Conservation (phyloP, 2,329 filamentous ascomycete genomes). For the Mycosphaerelloides madeirae region DNA sequence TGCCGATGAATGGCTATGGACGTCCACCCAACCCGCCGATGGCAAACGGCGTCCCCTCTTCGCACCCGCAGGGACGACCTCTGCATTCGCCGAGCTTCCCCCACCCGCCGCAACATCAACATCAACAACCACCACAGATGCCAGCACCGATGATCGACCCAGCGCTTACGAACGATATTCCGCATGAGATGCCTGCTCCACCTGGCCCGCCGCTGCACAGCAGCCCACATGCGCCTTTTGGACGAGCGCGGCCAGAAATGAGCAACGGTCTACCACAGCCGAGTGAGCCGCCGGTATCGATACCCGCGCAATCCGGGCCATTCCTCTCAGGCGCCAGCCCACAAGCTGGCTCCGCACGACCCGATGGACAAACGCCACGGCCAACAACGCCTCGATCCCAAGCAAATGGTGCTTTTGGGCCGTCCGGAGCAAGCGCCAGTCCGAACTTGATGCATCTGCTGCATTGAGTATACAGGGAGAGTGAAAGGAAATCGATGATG, state of each 20-base stretch:
- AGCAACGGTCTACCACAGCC: constrained; percentile 12
- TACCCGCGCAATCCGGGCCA: constrained; percentile 8
- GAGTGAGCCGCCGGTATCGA: constrained; percentile 10
- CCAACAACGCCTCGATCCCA: constrained; percentile 26
- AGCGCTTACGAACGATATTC: not conserved
- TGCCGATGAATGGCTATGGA: constrained; percentile 2
- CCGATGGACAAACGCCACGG: constrained; percentile 14
- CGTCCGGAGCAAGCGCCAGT: constrained; percentile 40
- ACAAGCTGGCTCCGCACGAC: constrained; percentile 11
- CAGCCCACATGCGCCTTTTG: constrained; percentile 12
- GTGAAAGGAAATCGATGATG: no score
- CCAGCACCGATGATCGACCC: constrained; percentile 3
- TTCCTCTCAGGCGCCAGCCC: constrained; percentile 8
- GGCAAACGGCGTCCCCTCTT: constrained; percentile 36
- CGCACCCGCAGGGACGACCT: constrained; percentile 29
- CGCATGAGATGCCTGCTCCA: not conserved
- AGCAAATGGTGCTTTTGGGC: constrained; percentile 15
- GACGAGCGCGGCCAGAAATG: constrained; percentile 13
- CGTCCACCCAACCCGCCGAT: constrained; percentile 12
- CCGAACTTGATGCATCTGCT: constrained; percentile 46
- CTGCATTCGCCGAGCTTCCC: constrained; percentile 17
- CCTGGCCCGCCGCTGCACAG: constrained; percentile 13
- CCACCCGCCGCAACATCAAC: constrained; percentile 17
- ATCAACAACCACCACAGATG: constrained; percentile 5
- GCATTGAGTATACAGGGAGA: constrained; percentile 27